Evolutionary conservation across 129 eudicot species (phyloP).

Genomic region (Centrapalus pauciflorus): DNA sequence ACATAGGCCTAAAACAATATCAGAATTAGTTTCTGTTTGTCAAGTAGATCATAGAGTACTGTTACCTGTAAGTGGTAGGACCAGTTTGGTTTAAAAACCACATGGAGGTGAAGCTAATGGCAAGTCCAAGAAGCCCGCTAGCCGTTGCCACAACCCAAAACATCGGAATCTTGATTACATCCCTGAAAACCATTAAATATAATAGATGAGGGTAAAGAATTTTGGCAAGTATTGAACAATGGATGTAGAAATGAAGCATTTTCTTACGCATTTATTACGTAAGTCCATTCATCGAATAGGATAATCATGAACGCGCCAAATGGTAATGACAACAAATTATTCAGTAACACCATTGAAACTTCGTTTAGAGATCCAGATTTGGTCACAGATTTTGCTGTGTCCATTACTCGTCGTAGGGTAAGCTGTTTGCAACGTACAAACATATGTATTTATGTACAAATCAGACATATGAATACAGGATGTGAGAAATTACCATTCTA

Average conservation of each 20-base stretch:
- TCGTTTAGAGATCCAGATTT: constrained; percentile 76
- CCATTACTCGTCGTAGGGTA: constrained; percentile 70
- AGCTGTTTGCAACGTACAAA: constrained; percentile 45
- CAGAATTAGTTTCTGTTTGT: constrained; percentile 5
- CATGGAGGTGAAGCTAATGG: constrained; percentile 83
- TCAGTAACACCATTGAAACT: constrained; percentile 80
- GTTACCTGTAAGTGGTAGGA: constrained; percentile 81
- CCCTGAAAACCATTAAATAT: constrained; percentile 34
- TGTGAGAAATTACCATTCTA: background rate
- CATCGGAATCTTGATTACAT: constrained; percentile 56
- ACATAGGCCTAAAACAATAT: background rate
- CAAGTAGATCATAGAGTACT: background rate
- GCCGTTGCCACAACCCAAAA: constrained; percentile 78
- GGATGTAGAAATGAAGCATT: background rate
- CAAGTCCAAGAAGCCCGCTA: constrained; percentile 74
- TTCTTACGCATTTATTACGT: constrained; percentile 55
- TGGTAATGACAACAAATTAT: constrained; percentile 65
- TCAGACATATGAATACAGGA: background rate
- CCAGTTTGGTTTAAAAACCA: constrained; percentile 80
- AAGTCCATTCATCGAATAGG: constrained; percentile 65
- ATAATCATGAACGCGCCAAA: constrained; percentile 58
- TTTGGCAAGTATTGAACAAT: background rate
- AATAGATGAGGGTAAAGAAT: background rate
- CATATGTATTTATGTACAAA: background rate
- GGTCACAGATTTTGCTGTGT: constrained; percentile 63